Evolutionary conservation across 2,329 filamentous ascomycete species (phyloP).

Genomic region (Penicillium expansum): DNA sequence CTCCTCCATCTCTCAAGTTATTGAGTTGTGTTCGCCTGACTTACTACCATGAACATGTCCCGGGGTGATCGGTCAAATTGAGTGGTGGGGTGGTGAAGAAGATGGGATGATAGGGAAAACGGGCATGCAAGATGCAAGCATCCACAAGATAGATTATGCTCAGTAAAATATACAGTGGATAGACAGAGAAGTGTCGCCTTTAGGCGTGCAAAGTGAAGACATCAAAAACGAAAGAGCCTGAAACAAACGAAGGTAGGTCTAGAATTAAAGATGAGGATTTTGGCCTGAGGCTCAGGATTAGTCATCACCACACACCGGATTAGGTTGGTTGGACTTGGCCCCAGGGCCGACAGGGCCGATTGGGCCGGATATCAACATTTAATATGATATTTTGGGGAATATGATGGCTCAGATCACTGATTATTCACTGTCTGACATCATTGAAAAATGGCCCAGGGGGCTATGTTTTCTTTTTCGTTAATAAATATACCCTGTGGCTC

Average conservation of each 20-base stretch:
- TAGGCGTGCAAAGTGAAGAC: neutral
- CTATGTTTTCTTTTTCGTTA: neutral
- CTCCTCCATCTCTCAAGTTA: conserved; percentile 32
- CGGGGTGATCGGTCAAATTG: neutral
- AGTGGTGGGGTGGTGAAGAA: neutral
- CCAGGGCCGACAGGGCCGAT: too few species aligned
- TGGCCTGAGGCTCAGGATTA: conserved; percentile 1
- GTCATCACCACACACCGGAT: conserved; percentile 3
- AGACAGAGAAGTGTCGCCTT: neutral
- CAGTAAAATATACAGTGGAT: neutral
- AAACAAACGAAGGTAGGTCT: neutral
- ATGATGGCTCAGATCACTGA: neutral
- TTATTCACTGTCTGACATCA: neutral
- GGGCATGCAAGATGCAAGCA: conserved; percentile 27
- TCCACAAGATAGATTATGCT: neutral
- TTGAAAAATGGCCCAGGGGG: neutral
- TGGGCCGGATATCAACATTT: neutral
- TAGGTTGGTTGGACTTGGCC: neutral
- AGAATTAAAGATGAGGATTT: neutral
- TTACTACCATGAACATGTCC: conserved; percentile 22
- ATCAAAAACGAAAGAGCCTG: neutral
- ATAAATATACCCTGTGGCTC: neutral
- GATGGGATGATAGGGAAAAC: conserved; percentile 11
- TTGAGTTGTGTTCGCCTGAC: neutral
- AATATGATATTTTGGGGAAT: neutral